Percentiles rank a stretch among this genome's conserved stretches.
Conservation (phyloP, 208 protist species). For the Leishmania tropica region DNA sequence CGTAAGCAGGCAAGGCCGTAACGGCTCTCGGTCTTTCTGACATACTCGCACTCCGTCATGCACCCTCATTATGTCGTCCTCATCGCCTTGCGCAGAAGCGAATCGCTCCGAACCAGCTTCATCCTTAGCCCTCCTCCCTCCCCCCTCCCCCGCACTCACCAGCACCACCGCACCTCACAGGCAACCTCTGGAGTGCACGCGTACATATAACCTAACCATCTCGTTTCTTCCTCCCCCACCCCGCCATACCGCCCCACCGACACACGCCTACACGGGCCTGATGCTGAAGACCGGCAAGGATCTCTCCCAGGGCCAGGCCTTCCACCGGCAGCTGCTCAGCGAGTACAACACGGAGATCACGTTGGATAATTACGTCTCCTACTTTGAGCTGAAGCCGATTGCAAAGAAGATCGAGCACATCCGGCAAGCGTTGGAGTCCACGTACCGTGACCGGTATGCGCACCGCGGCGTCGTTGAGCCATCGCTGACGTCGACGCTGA, state of each 20-base stretch:
- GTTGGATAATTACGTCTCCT: constrained; percentile 80
- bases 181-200: neutral
- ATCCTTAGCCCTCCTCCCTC: too few species aligned
- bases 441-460: constrained; percentile 11
- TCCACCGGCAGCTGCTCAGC: constrained; percentile 79
- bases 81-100: neutral
- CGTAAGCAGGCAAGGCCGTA: neutral
- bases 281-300: constrained; percentile 77
- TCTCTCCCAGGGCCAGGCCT: constrained; percentile 71
- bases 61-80: neutral
- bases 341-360: constrained; percentile 89
- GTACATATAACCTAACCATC: neutral
- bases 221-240: neutral
- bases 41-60: too few species aligned
- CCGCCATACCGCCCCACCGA: neutral
- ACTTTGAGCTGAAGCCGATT: constrained; percentile 84
- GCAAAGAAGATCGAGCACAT: constrained; percentile 71
- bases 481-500: neutral
- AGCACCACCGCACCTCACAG: neutral
- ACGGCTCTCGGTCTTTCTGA: neutral
- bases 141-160: neutral
- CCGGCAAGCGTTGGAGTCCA: constrained; percentile 35
- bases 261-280: neutral
- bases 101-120: neutral
- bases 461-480: constrained; percentile 9